Conservation (phyloP, 768 basidiomycete species). For the Imleria badia region DNA sequence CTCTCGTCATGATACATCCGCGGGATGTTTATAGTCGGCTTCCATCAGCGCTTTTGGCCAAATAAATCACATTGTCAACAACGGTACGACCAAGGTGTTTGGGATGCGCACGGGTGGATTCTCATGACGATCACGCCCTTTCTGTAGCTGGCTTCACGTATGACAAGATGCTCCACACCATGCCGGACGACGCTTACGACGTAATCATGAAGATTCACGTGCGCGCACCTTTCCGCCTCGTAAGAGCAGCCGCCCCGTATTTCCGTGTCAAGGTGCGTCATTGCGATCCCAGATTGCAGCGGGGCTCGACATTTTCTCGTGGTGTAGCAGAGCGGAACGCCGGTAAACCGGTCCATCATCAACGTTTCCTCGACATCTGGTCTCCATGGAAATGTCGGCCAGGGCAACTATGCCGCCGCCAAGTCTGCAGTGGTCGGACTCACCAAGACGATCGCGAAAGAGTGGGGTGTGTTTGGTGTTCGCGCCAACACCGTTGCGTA, state of each 20-base stretch:
- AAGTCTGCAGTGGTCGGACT: slow-evolving; percentile 77
- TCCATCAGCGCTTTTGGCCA: slow-evolving; percentile 70
- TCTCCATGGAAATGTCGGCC: slow-evolving; percentile 84
- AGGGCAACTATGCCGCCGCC: slow-evolving; percentile 79
- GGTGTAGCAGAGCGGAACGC: slow-evolving; percentile 44
- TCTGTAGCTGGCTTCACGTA: slow-evolving; percentile 68
- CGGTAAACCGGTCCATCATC: slow-evolving; percentile 71
- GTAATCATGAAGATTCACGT: slow-evolving; percentile 85
- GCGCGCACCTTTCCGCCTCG: slow-evolving; percentile 81
- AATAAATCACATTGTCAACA: slow-evolving; percentile 86
- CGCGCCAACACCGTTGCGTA: slow-evolving; percentile 82
- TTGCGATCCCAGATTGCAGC: neutral
- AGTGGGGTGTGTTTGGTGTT: slow-evolving; percentile 83
- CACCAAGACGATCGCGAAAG: slow-evolving; percentile 85
- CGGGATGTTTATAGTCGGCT: neutral
- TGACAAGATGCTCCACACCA: slow-evolving; percentile 88
- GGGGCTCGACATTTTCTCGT: neutral
- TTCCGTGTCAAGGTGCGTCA: slow-evolving; percentile 66
- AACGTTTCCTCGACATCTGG: slow-evolving; percentile 85
- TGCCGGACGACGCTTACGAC: slow-evolving; percentile 78
- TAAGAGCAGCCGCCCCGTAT: slow-evolving; percentile 82
- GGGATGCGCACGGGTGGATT: neutral
- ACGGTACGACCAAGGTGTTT: slow-evolving; percentile 42
- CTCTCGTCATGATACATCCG: neutral
- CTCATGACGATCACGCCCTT: neutral